These are phyloP conservation scores for Peniophora sp. DNA, from an alignment of 1,284 basidiomycete species.

Conservation along the genomic window DNA sequence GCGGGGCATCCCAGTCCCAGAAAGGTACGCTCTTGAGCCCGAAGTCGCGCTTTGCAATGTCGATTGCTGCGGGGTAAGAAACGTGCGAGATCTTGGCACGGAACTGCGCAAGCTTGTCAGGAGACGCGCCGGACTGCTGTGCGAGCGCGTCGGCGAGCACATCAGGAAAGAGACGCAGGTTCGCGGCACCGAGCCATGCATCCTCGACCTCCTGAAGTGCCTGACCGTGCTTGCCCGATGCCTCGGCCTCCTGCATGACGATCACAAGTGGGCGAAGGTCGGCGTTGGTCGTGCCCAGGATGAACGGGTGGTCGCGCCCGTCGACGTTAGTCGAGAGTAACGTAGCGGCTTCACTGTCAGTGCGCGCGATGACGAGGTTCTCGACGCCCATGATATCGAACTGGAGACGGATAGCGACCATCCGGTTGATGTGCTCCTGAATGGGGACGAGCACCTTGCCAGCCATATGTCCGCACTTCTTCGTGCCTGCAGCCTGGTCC, in stretches of 20 bases:
- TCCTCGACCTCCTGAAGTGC: conserved; percentile 86
- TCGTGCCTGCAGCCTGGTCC: conserved; percentile 71
- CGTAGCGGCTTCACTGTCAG: conserved; percentile 87
- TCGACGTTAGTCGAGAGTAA: conserved; percentile 97
- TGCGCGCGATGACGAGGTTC: conserved; percentile 70
- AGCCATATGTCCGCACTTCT: conserved; percentile 71
- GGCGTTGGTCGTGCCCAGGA: conserved; percentile 87
- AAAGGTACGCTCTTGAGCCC: conserved; percentile 66
- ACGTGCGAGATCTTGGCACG: conserved; percentile 50
- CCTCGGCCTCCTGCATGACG: conserved; percentile 82
- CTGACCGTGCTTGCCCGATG: conserved; percentile 70
- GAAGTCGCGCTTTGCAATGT: conserved; percentile 75
- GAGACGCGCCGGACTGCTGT: conserved; percentile 49
- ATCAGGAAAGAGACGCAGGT: conserved; percentile 74
- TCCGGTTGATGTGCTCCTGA: conserved; percentile 74
- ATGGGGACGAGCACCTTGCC: conserved; percentile 58
- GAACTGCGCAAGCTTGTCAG: conserved; percentile 49
- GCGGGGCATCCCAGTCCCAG: conserved; percentile 94
- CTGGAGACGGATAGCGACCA: conserved; percentile 72
- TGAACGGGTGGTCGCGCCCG: conserved; percentile 93
- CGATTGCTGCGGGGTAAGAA: conserved; percentile 66
- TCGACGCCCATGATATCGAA: conserved; percentile 77
- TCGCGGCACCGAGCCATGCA: conserved; percentile 73
- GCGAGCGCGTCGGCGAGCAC: conserved; percentile 69
- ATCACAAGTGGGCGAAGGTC: conserved; percentile 58